Evolutionary conservation across 192 early-diverging fungal species (phyloP).

Genomic region (Geranomyces michiganensis): DNA sequence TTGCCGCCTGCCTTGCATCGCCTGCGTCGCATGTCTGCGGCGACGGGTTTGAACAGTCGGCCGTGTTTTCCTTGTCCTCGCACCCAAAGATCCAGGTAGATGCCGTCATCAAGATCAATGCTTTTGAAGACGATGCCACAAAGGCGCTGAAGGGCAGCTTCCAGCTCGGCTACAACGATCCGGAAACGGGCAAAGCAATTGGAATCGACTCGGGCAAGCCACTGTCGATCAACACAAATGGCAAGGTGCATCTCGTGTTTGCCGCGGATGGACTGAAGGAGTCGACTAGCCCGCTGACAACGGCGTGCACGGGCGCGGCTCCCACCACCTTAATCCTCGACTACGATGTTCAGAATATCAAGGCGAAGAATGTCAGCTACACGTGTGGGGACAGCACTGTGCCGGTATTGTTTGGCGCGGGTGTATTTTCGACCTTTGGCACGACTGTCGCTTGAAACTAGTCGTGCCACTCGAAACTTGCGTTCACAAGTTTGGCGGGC

Average conservation of each 20-base stretch:
- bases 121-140: background rate
- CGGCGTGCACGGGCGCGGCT: background rate
- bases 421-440: background rate
- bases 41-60: background rate
- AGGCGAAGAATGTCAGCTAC: background rate
- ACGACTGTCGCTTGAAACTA: too few relatives aligned
- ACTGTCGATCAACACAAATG: background rate
- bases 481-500: too few relatives aligned
- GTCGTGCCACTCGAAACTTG: too few relatives aligned
- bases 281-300: background rate
- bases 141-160: background rate
- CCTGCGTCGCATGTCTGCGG: background rate
- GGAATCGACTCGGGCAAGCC: conserved; percentile 5
- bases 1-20: conserved; percentile 1
- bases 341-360: background rate
- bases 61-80: background rate
- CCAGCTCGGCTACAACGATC: conserved; percentile 11
- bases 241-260: background rate
- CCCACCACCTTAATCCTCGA: background rate
- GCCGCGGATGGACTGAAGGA: background rate
- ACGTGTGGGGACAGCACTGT: background rate
- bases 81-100: background rate
- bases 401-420: background rate
- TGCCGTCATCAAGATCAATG: conserved; percentile 8
- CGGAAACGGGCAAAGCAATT: background rate